phyloP scores from a whole-genome alignment of 1,284 basidiomycete genomes.

The Wolfiporia cocos region DNA sequence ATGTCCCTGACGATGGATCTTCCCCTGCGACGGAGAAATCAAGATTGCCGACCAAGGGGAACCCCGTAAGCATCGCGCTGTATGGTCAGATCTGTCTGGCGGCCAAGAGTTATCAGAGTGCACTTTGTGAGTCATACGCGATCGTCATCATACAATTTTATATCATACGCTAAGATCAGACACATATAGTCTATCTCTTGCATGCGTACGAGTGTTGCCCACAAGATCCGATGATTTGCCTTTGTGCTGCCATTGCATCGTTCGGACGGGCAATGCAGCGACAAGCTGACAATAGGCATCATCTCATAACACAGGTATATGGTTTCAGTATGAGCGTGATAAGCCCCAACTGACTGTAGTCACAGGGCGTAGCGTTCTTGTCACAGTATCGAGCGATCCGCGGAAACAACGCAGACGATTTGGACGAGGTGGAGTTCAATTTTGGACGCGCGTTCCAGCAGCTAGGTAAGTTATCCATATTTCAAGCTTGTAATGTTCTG shows the following conservation, averaged over 20 bases:
- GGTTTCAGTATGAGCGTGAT: no score
- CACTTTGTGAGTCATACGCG: constrained; percentile 68
- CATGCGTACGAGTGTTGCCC: constrained; percentile 84
- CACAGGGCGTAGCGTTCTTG: constrained; percentile 78
- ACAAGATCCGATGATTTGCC: constrained; percentile 80
- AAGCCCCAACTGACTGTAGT: not conserved
- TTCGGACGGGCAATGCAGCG: constrained; percentile 88
- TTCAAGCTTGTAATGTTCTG: constrained; percentile 1
- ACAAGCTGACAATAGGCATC: constrained; percentile 91
- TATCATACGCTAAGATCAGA: constrained; percentile 2
- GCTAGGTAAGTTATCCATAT: constrained; percentile 56
- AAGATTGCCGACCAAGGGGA: constrained; percentile 60
- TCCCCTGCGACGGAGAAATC: constrained; percentile 13
- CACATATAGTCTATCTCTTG: constrained; percentile 75
- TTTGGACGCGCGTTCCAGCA: constrained; percentile 90
- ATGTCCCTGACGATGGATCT: constrained; percentile 12
- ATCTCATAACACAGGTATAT: constrained; percentile 70
- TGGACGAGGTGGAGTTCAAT: constrained; percentile 86
- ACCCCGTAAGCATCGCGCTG: constrained; percentile 71
- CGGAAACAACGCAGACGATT: constrained; percentile 36
- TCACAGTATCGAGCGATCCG: constrained; percentile 65
- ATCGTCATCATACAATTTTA: not conserved
- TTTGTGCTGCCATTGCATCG: constrained; percentile 80
- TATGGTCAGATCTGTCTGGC: constrained; percentile 86
- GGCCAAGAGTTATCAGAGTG: constrained; percentile 85